Evolutionary conservation across 345 rosid species (phyloP), one percentile per base, ranked within the genome.

Genomic region (Anacardium occidentale): DNA sequence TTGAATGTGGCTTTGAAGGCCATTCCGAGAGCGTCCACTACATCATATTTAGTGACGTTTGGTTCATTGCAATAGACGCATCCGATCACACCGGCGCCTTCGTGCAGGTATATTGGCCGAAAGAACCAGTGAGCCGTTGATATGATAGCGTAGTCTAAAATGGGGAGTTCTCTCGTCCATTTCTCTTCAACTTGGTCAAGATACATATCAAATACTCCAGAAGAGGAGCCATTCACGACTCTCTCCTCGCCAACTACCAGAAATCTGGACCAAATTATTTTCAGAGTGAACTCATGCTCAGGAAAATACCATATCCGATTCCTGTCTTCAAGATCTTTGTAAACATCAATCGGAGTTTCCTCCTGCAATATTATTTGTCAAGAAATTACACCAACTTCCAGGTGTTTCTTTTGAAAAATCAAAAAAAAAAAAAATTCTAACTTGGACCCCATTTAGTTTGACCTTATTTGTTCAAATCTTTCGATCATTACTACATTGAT

Each of bases 81-180:
- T 9, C 89, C 94, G 2, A 86, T 48, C 1, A 75, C 54, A 10
- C 85, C 60, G 0, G 75, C 62, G 48, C 80, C 84, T 24, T 73
- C 44, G 15, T 88, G 86, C 4, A 92, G 66, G 77, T 78, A 72
- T 62, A 92, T 73, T 10, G 86, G 87, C 66, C 97, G 80, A 77
- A 92, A 92, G 75, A 92, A 92, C 99, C 99, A 91, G 21, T 92
- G 97, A 29, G 82, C 92, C 12, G 67, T 64, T 0, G 99, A 95
- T 75, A 95, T 70, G 74, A 95, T 70, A 14, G 85, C 85, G 7
- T 85, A 82, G 60, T 91, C 97, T 9, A 73, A 25, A 42, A 57
- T 60, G 0, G 80, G 84, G 24, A 87, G 71, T 26, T 82, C 81
- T 10, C 42, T 69, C 0, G 55, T 65, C 98, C 93, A 91, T 11